phyloP scores from a whole-genome alignment of 2,329 filamentous ascomycete genomes.

The Penicillium nordicum region DNA sequence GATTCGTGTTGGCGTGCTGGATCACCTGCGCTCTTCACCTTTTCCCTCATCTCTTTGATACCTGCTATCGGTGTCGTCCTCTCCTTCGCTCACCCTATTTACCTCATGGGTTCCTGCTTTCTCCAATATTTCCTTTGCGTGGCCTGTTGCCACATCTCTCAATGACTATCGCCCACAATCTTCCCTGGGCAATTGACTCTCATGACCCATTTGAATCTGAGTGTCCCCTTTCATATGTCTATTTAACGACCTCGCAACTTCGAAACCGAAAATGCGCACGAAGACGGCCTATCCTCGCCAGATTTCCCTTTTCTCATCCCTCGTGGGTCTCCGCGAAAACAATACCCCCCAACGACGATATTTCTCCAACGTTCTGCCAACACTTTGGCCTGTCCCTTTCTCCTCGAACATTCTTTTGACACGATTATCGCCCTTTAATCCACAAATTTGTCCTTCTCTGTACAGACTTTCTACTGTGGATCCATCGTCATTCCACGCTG shows the following conservation, averaged over 20 bases:
- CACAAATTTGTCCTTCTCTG: slow-evolving; percentile 25
- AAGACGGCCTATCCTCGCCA: slow-evolving; percentile 6
- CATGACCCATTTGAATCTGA: slow-evolving; percentile 1
- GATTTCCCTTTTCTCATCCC: not conserved
- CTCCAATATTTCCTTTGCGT: slow-evolving; percentile 5
- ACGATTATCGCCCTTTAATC: slow-evolving; percentile 33
- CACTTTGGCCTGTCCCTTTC: slow-evolving; percentile 11
- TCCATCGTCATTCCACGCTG: slow-evolving; percentile 21
- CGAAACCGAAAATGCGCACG: not conserved
- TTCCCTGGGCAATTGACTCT: slow-evolving; percentile 1
- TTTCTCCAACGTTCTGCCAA: slow-evolving; percentile 1
- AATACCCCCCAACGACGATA: slow-evolving; percentile 4
- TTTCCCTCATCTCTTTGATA: slow-evolving; percentile 5
- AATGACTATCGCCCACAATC: slow-evolving; percentile 21
- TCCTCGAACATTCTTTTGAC: slow-evolving; percentile 9
- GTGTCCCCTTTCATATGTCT: slow-evolving; percentile 14
- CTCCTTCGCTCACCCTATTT: slow-evolving; percentile 12
- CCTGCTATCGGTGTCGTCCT: slow-evolving; percentile 17
- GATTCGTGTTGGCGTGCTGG: not conserved
- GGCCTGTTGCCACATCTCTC: slow-evolving; percentile 15
- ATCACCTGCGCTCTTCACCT: slow-evolving; percentile 8
- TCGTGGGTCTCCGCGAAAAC: not conserved
- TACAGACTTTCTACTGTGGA: slow-evolving; percentile 27
- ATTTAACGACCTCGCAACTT: slow-evolving; percentile 16
- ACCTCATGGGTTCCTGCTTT: not conserved